Percentiles rank a stretch among this genome's conserved stretches.
phyloP scores from a whole-genome alignment of 768 basidiomycete genomes.

The Lenzites betulinus region DNA sequence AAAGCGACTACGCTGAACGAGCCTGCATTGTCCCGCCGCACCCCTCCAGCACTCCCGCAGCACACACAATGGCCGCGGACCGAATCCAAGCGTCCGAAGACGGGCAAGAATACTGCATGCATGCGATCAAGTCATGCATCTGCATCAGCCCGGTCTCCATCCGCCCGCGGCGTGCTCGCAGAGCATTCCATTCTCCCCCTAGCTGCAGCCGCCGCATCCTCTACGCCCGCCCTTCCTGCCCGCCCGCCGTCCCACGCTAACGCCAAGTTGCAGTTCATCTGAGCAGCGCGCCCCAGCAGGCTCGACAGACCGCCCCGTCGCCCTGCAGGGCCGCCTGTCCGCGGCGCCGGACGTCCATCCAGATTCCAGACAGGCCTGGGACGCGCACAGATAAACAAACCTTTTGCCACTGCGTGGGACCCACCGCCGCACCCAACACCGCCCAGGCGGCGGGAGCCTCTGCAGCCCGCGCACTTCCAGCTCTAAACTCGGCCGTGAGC shows the following conservation, averaged over 20 bases:
- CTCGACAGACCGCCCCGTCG: background rate
- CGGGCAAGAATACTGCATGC: background rate
- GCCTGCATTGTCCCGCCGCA: conserved; percentile 9
- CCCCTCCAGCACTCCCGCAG: background rate
- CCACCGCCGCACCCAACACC: background rate
- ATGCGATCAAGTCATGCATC: conserved; percentile 11
- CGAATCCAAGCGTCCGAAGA: background rate
- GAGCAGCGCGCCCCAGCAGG: background rate
- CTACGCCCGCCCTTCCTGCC: conserved; percentile 4
- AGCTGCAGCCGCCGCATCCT: conserved; percentile 11
- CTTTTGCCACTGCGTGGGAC: conserved; percentile 15
- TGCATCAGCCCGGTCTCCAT: conserved; percentile 7
- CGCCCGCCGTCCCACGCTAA: conserved; percentile 9
- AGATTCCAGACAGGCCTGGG: too few relatives aligned
- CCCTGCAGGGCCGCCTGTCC: background rate
- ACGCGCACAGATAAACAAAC: conserved; percentile 12
- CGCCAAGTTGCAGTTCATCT: too few relatives aligned
- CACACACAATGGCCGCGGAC: background rate
- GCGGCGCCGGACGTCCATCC: background rate
- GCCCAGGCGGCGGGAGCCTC: background rate
- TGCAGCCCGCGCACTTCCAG: background rate
- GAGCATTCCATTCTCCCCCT: conserved; percentile 25
- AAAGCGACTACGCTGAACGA: too few relatives aligned
- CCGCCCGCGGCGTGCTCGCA: conserved; percentile 24
- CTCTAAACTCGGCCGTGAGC: background rate